Evolutionary conservation across 2,329 filamentous ascomycete species (phyloP).

Genomic region (Clonostachys solani): DNA sequence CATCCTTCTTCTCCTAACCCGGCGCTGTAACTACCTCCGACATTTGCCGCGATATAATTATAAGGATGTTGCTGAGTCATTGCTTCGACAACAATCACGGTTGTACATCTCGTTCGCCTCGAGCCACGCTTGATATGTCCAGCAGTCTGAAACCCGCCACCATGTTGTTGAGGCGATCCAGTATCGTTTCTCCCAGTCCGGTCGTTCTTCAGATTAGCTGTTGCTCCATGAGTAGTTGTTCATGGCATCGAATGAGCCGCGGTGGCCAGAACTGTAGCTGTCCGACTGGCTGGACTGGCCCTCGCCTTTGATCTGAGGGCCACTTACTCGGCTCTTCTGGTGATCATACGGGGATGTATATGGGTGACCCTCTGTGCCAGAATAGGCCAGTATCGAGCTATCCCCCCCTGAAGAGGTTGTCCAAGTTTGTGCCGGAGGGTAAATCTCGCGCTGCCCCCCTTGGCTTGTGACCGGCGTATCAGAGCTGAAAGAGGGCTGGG

Average conservation of each 20-base stretch:
- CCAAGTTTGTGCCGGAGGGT: constrained; percentile 46
- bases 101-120: no score
- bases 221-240: constrained; percentile 54
- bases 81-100: no score
- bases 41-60: no score
- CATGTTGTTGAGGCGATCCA: no score
- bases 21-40: no score
- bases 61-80: no score
- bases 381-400: constrained; percentile 37
- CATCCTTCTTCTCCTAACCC: no score
- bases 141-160: no score
- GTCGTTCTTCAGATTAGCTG: neutral
- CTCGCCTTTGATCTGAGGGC: constrained; percentile 5
- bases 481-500: constrained; percentile 20
- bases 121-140: no score
- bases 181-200: no score
- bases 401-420: constrained; percentile 44
- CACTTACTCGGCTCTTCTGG: constrained; percentile 33
- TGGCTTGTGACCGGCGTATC: constrained; percentile 19
- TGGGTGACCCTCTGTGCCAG: constrained; percentile 37
- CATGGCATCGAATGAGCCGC: constrained; percentile 40
- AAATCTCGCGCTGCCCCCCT: constrained; percentile 43
- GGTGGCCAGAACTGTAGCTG: constrained; percentile 29
- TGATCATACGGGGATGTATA: constrained; percentile 44
- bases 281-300: constrained; percentile 24